Conservation (phyloP, 2,329 filamentous ascomycete genomes). For the Sarocladiaceae sp. region DNA sequence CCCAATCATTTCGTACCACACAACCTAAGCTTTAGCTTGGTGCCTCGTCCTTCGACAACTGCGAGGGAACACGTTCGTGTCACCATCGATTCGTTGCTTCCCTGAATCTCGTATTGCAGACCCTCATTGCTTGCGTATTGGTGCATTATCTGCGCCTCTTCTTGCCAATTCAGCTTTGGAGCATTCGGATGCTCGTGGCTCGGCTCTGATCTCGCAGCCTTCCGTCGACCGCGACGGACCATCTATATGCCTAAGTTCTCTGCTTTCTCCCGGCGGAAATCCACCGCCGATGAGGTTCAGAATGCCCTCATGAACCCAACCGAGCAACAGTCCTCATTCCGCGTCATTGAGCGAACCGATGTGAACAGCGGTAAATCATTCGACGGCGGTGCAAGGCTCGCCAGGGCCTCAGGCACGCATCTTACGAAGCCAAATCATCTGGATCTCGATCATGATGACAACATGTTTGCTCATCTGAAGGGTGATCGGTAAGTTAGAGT, state of each 20-base stretch:
- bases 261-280: slow-evolving; percentile 54
- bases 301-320: slow-evolving; percentile 37
- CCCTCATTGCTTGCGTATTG: too few species aligned
- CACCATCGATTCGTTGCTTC: not conserved
- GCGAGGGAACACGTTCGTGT: not conserved
- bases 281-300: slow-evolving; percentile 48
- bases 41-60: not conserved
- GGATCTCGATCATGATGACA: slow-evolving; percentile 44
- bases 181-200: not conserved
- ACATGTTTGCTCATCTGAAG: slow-evolving; percentile 53
- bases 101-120: slow-evolving; percentile 1
- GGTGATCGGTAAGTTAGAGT: slow-evolving; percentile 44
- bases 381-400: slow-evolving; percentile 41
- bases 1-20: not conserved
- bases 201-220: not conserved
- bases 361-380: slow-evolving; percentile 39
- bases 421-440: slow-evolving; percentile 31
- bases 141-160: too few species aligned
- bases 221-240: slow-evolving; percentile 16
- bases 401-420: slow-evolving; percentile 28
- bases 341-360: slow-evolving; percentile 50
- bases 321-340: slow-evolving; percentile 45
- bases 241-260: slow-evolving; percentile 56
- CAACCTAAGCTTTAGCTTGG: slow-evolving; percentile 1
- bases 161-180: not conserved